These are phyloP conservation scores for Colletotrichum sp. DNA, from an alignment of 2,329 filamentous ascomycete species.

Conservation along the genomic window DNA sequence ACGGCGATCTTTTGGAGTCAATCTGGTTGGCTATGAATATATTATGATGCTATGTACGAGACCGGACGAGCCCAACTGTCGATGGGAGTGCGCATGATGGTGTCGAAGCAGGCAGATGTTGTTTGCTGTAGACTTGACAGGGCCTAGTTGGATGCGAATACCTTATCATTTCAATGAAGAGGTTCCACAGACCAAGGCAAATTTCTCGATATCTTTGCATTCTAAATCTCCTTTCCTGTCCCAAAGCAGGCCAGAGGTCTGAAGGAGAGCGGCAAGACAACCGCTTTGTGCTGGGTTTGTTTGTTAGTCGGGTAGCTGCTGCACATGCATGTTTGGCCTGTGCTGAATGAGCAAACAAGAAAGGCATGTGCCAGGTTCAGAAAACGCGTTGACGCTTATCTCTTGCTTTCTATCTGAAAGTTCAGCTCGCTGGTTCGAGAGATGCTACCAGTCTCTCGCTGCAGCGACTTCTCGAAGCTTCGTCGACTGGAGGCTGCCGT, in stretches of 20 bases:
- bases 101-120: neutral
- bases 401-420: rapidly evolving
- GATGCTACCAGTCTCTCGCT: neutral
- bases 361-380: rapidly evolving
- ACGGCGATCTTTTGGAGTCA: neutral
- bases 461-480: neutral
- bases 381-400: neutral
- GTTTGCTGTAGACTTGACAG: neutral
- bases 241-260: neutral
- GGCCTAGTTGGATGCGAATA: neutral
- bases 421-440: neutral
- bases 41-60: neutral
- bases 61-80: rapidly evolving
- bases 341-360: neutral
- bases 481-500: neutral
- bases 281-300: neutral
- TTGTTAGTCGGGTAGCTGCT: neutral
- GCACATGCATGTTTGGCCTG: neutral
- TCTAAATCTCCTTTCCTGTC: rapidly evolving
- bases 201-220: too few species aligned
- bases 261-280: neutral
- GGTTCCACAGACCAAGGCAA: neutral
- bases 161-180: neutral
- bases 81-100: neutral
- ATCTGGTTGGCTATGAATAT: neutral